These are phyloP conservation scores for Spiromastix sp. DNA, from an alignment of 2,329 filamentous ascomycete species.

Conservation along the genomic window DNA sequence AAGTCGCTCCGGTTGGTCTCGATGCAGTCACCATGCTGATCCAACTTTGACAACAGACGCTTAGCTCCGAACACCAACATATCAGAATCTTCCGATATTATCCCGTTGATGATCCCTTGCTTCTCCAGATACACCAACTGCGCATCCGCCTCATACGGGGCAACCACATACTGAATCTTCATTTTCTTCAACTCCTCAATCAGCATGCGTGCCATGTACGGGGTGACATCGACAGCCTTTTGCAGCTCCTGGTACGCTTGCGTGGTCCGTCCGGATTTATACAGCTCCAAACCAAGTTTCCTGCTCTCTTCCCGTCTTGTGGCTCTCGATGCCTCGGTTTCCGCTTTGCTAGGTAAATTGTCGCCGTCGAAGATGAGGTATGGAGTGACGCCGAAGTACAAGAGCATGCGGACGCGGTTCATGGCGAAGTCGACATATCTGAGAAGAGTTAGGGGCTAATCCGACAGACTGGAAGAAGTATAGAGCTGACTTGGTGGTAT, in stretches of 20 bases:
- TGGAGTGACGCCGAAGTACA: conserved; percentile 86
- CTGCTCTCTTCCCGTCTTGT: conserved; percentile 67
- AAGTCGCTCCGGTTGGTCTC: conserved; percentile 88
- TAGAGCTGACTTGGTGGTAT: conserved; percentile 65
- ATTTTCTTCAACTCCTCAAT: conserved; percentile 84
- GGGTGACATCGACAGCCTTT: conserved; percentile 91
- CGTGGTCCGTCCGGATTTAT: conserved; percentile 68
- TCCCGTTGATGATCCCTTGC: conserved; percentile 71
- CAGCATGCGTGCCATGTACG: conserved; percentile 82
- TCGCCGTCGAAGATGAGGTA: conserved; percentile 96
- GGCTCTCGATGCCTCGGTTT: conserved; percentile 69
- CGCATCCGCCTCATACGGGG: conserved; percentile 95
- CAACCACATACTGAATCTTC: conserved; percentile 77
- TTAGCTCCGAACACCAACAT: conserved; percentile 90
- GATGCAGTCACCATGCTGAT: conserved; percentile 85
- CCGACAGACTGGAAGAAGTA: too few species aligned
- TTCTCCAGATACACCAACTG: conserved; percentile 90
- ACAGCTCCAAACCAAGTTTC: conserved; percentile 62
- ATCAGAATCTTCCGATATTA: conserved; percentile 94
- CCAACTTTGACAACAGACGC: conserved; percentile 82
- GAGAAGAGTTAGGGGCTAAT: too few species aligned
- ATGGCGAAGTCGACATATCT: conserved; percentile 88
- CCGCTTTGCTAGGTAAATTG: conserved; percentile 83
- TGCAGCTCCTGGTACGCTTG: conserved; percentile 82
- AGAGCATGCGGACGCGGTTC: conserved; percentile 83